Conservation (phyloP, 2,329 filamentous ascomycete genomes). For the Venturia nashicola region DNA sequence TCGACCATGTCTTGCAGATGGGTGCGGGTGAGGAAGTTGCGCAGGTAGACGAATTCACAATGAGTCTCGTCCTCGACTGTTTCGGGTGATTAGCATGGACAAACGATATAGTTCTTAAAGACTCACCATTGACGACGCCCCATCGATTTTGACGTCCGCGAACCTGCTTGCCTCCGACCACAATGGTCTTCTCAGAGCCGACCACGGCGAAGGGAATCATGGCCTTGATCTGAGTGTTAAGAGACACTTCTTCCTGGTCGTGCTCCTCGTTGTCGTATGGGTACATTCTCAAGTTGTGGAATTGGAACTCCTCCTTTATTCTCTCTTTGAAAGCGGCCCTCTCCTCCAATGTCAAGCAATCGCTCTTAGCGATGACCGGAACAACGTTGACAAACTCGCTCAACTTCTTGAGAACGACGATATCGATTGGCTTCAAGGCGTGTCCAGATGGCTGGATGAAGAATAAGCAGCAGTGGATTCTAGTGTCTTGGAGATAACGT, state of each 20-base stretch:
- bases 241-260: constrained; percentile 85
- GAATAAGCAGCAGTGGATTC: constrained; percentile 98
- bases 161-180: constrained; percentile 94
- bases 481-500: constrained; percentile 97
- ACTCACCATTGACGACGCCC: constrained; percentile 76
- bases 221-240: constrained; percentile 94
- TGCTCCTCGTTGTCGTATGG: constrained; percentile 99
- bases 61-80: constrained; percentile 93
- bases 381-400: constrained; percentile 99
- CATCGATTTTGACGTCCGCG: constrained; percentile 97
- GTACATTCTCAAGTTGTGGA: constrained; percentile 99
- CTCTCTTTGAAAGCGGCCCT: constrained; percentile 89
- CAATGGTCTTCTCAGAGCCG: constrained; percentile 94
- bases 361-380: constrained; percentile 95
- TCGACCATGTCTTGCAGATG: constrained; percentile 98
- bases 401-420: constrained; percentile 98
- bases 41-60: constrained; percentile 97
- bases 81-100: constrained; percentile 2
- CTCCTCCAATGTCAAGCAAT: constrained; percentile 92
- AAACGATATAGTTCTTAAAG: neutral
- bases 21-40: constrained; percentile 96
- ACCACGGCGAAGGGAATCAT: constrained; percentile 97
- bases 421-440: constrained; percentile 97
- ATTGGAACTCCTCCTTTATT: constrained; percentile 98
- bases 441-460: constrained; percentile 99